Evolutionary conservation across 2,329 filamentous ascomycete species (phyloP), one percentile per base, ranked within the genome.

Genomic region (Aspergillus brunneoviolaceus): DNA sequence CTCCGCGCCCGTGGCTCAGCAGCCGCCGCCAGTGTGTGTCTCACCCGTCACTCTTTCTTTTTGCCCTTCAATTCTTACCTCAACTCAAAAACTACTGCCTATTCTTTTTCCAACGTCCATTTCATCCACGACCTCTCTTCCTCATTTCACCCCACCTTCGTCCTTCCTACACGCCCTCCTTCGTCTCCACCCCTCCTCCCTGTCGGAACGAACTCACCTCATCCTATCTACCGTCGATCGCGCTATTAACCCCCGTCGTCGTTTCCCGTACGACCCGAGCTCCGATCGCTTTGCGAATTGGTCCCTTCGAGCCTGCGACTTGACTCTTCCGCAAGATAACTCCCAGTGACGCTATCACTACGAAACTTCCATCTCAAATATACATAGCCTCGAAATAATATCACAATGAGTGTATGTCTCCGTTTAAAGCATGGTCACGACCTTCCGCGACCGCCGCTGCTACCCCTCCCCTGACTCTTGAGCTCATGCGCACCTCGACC

Each of bases 341-440:
- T 25, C 42, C 21, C 16, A 19, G 19, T 57, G 47, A 23, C 12
- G 14, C 49, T 49, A 39, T 23, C 5, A 50, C 35, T 39, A 31
- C 35, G 12, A 31, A 3, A 11, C n/a, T 51, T 42, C 21, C 10
- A 25, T 27, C 7, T 39, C 16, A 11, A 35, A 33, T 9, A 47
- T 23, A 27, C n/a, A 10, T 29, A 39, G 14, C 27, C 54, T 51
- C 45, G 21, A 29, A n/a, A 29, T 35, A 33, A 50, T 25, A 11
- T 59, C 64, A 66, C 29, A 48, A 66, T 66, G 64, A 65, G 63
- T 59, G 64, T 66, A 61, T 42, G 63, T 57, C 33, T 25, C 47
- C 31, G 23, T 10, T 31, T 21, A 52, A 9, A 19, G n/a, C 27
- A 19, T 53, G 23, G 27, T 42, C 35, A 14, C 25, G 29, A 29